Evolutionary conservation across 345 rosid genomes (phyloP).

Genomic region (Populus davidiana): DNA sequence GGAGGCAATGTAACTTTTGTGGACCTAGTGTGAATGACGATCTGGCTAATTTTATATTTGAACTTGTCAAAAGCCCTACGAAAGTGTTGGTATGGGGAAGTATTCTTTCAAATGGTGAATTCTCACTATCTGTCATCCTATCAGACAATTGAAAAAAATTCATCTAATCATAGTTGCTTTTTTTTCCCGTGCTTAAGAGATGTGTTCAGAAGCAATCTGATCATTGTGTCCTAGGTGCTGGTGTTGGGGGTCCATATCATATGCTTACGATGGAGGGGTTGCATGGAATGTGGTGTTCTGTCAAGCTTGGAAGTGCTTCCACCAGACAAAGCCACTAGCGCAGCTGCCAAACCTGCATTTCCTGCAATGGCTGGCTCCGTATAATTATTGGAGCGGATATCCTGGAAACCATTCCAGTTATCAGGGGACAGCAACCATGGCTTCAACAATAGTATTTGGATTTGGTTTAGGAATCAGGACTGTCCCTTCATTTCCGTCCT

Average conservation of each 20-base stretch:
- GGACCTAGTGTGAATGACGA: background rate
- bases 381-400: constrained; percentile 10
- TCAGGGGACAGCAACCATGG: constrained; percentile 27
- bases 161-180: background rate
- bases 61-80: too few relatives aligned
- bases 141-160: too few relatives aligned
- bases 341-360: constrained; percentile 26
- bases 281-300: constrained; percentile 20
- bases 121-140: too few relatives aligned
- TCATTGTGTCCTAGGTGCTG: constrained; percentile 6
- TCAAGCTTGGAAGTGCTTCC: constrained; percentile 12
- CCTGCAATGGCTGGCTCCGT: constrained; percentile 23
- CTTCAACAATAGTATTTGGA: constrained; percentile 19
- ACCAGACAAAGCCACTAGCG: constrained; percentile 20
- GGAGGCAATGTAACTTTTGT: background rate
- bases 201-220: background rate
- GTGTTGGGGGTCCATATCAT: constrained; percentile 5
- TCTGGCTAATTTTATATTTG: too few relatives aligned
- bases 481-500: too few relatives aligned
- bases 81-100: too few relatives aligned
- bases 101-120: too few relatives aligned
- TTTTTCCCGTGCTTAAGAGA: background rate
- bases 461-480: background rate
- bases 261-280: constrained; percentile 7
- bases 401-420: constrained; percentile 12